Evolutionary conservation across 805 yeast species (phyloP), one percentile per base, ranked within the genome.

Genomic region (Zygosaccharomyces gambellarensis): DNA sequence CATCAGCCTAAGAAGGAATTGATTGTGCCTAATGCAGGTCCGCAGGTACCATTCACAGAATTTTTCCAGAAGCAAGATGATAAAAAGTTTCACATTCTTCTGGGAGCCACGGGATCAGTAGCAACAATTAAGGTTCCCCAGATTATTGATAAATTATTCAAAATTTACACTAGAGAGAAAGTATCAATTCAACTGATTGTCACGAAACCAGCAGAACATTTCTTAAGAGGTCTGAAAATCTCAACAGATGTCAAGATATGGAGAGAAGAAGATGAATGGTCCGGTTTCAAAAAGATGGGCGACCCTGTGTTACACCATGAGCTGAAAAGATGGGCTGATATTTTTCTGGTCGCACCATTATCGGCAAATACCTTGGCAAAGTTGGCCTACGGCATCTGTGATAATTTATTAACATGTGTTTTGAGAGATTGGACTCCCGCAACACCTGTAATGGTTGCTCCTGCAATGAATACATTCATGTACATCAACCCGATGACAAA

Each of bases 21-120:
- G 68, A 80, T 21, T 81, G 81, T 11, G 71, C 76, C 43, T 80
- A 83, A 1, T 22, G 51, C 53, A 3, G 68, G 62, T 4, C 85
- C 87, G 1, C 81, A 83, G 14, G 83, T 83, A 1, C 92, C 92
- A 23, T 86, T 86, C 58, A 83, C 83, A 28, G 82, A 85, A 55
- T 86, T 81, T 63, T 73, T 87, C 50, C 78, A 80, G 48, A 82
- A 81, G 59, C 69, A 83, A 59, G 94, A 88, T 63, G 96, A 88
- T 64, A 86, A 83, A 39, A 90, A 90, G 62, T 75, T 88, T 49
- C 99, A 94, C 67, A 83, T 94, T 39, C 72, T 94, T 49, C 74
- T 94, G 39, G 99, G 95, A 17, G 95, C 95, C 17, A 88, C 98
- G 1, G 99, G 99, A 1, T 87, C 96, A 1, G 97, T 94, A 3